Evolutionary conservation across 2,329 filamentous ascomycete genomes (phyloP).

Genomic region (Microcera coccophila): DNA sequence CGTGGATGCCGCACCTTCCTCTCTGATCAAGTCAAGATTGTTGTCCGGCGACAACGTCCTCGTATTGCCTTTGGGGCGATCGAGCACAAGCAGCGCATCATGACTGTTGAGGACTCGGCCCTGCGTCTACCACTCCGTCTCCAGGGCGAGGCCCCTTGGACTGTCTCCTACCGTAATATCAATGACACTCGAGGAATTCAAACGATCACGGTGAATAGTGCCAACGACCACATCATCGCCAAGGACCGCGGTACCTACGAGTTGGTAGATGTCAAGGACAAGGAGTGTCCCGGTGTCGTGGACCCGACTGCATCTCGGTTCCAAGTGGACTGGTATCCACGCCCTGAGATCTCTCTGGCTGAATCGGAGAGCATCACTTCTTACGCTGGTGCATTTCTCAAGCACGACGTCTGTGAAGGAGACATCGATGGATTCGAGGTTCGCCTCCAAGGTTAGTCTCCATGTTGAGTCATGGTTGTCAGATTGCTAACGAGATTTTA

Average conservation of each 20-base stretch:
- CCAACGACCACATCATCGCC: slow-evolving; percentile 68
- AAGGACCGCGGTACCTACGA: slow-evolving; percentile 71
- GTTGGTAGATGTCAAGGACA: slow-evolving; percentile 72
- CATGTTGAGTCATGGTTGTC: neutral
- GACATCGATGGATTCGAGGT: slow-evolving; percentile 89
- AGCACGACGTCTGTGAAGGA: slow-evolving; percentile 86
- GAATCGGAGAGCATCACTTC: slow-evolving; percentile 58
- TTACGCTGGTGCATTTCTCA: slow-evolving; percentile 57
- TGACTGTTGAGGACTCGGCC: slow-evolving; percentile 70
- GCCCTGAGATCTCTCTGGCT: slow-evolving; percentile 67
- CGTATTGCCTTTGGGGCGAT: slow-evolving; percentile 81
- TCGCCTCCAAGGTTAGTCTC: slow-evolving; percentile 63
- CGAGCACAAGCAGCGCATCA: slow-evolving; percentile 71
- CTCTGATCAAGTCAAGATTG: slow-evolving; percentile 79
- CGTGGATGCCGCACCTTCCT: slow-evolving; percentile 82
- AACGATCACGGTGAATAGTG: slow-evolving; percentile 46
- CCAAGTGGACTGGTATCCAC: slow-evolving; percentile 77
- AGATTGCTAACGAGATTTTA: slow-evolving; percentile 27
- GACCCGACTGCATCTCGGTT: slow-evolving; percentile 72
- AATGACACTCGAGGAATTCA: slow-evolving; percentile 48
- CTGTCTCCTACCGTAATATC: slow-evolving; percentile 67
- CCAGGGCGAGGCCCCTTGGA: slow-evolving; percentile 83
- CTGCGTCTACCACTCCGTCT: slow-evolving; percentile 78
- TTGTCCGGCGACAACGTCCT: slow-evolving; percentile 83
- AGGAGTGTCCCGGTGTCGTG: slow-evolving; percentile 75